A percentile compares a stretch with the other conserved stretches of the same genome.
phyloP scores from a whole-genome alignment of 2,329 filamentous ascomycete species.

The Aspergillus sp. region DNA sequence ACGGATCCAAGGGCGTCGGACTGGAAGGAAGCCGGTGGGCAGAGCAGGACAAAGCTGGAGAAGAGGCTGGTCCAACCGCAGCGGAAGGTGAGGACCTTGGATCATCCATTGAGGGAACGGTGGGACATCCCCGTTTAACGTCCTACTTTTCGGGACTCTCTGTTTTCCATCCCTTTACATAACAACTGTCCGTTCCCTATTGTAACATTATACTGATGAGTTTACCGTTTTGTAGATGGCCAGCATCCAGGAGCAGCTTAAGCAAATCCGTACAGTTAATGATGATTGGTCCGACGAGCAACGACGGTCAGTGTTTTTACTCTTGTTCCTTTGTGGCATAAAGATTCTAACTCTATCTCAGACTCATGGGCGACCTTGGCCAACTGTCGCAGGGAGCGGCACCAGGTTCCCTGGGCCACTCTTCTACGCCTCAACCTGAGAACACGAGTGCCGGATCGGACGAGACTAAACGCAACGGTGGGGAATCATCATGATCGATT shows the following conservation, averaged over 20 bases:
- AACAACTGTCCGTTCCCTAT: conserved; percentile 19
- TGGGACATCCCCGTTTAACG: conserved; percentile 39
- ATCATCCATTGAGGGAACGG: conserved; percentile 45
- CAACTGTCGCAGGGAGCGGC: conserved; percentile 28
- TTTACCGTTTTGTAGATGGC: conserved; percentile 36
- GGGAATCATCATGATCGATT: conserved; percentile 5
- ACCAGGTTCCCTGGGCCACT: conserved; percentile 20
- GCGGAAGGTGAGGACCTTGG: conserved; percentile 44
- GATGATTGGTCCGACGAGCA: conserved; percentile 43
- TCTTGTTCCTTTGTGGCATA: conserved; percentile 1
- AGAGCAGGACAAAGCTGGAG: conserved; percentile 26
- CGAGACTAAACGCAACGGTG: conserved; percentile 3
- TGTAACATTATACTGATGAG: conserved; percentile 15
- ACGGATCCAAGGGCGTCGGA: conserved; percentile 24
- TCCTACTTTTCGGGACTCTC: conserved; percentile 25
- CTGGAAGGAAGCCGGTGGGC: conserved; percentile 41
- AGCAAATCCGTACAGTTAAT: conserved; percentile 40
- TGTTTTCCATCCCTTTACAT: conserved; percentile 25
- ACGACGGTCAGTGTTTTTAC: conserved; percentile 27
- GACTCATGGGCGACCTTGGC: conserved; percentile 35
- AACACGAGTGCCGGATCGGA: conserved; percentile 6
- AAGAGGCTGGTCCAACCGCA: conserved; percentile 29
- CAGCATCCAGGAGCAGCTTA: conserved; percentile 44
- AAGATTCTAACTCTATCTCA: conserved; percentile 11
- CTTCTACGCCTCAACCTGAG: conserved; percentile 25